Percentiles rank a stretch among this genome's conserved stretches.
Conservation (phyloP, 345 rosid genomes). For the Eucalyptus erythrocorys region DNA sequence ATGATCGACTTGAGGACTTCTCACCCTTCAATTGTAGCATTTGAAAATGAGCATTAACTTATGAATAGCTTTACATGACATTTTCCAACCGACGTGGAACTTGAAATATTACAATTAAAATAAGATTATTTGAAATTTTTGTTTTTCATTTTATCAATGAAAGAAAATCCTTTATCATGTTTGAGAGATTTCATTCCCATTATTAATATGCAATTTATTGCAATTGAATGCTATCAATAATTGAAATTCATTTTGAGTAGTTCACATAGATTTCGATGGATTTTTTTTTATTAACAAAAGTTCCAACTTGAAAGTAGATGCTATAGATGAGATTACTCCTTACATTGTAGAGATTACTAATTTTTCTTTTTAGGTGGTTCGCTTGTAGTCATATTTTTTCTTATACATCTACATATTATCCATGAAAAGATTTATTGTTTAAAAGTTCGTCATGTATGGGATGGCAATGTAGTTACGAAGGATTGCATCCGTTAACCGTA, state of each 20-base stretch:
- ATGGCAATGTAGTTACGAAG: not conserved
- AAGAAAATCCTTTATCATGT: not conserved
- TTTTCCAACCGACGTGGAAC: rapidly evolving
- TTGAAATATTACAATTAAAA: not conserved
- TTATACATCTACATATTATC: not conserved
- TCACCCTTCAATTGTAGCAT: no score
- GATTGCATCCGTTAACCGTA: not conserved
- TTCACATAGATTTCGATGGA: not conserved
- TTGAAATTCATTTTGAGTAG: not conserved
- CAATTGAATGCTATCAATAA: not conserved
- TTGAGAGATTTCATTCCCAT: not conserved
- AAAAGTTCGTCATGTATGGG: not conserved
- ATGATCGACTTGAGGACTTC: not conserved
- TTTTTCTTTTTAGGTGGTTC: not conserved
- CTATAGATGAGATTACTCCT: no score
- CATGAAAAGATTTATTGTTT: not conserved
- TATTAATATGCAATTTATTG: not conserved
- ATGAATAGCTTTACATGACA: rapidly evolving
- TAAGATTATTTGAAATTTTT: not conserved
- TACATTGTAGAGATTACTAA: not conserved
- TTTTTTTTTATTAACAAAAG: not conserved
- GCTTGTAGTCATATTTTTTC: not conserved
- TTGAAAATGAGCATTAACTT: not conserved
- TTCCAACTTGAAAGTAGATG: not conserved
- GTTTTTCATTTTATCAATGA: not conserved